Conservation (phyloP, 139 green algal genomes). For the Zygnema cylindricum region DNA sequence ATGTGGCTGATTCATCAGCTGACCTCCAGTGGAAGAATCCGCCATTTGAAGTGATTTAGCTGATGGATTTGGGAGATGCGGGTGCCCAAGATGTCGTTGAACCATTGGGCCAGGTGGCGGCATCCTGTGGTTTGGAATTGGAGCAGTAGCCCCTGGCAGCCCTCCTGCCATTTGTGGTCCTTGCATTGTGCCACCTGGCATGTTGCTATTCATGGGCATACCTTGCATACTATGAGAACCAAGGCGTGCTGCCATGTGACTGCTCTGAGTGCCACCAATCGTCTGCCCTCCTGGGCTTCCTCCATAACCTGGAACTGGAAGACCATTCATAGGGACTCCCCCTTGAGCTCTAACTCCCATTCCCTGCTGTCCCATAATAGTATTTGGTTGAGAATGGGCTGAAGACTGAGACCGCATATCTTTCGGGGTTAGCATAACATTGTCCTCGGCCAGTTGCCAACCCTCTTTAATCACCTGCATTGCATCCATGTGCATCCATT, state of each 20-base stretch:
- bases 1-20: background rate
- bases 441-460: background rate
- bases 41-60: background rate
- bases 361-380: background rate
- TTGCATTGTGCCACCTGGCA: background rate
- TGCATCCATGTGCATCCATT: too few species aligned
- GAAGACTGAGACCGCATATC: background rate
- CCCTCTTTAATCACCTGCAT: background rate
- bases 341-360: background rate
- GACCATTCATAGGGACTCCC: background rate
- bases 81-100: background rate
- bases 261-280: background rate
- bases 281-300: background rate
- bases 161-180: background rate
- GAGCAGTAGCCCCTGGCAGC: background rate
- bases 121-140: background rate
- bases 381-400: background rate
- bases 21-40: background rate
- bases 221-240: background rate
- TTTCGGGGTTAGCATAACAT: background rate
- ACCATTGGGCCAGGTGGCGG: conserved; percentile 15
- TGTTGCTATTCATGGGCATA: background rate
- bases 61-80: background rate
- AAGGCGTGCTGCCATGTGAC: background rate
- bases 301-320: background rate